Evolutionary conservation across 2,329 filamentous ascomycete genomes (phyloP).

Genomic region (Colletotrichum tropicale): DNA sequence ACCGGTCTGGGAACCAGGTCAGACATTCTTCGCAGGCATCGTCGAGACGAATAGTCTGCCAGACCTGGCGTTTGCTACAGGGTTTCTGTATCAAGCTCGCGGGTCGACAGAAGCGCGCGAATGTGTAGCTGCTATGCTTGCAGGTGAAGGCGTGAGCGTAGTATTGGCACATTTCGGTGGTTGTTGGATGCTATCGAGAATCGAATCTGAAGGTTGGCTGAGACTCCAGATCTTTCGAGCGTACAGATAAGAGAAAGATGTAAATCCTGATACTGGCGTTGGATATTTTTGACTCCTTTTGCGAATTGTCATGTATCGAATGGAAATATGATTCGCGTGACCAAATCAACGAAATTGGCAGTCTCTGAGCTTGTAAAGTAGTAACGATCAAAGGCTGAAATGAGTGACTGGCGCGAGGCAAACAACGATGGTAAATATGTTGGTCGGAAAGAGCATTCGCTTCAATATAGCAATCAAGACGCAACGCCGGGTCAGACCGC

Average conservation of each 20-base stretch:
- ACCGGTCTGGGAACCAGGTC: slow-evolving; percentile 30
- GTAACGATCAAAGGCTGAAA: not conserved
- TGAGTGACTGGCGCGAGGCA: not conserved
- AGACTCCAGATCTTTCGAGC: not conserved
- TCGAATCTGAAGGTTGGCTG: not conserved
- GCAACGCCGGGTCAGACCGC: too few species aligned
- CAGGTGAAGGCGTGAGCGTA: slow-evolving; percentile 41
- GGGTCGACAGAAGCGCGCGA: slow-evolving; percentile 38
- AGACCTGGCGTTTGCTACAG: slow-evolving; percentile 35
- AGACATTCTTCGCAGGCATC: slow-evolving; percentile 39
- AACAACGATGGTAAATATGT: not conserved
- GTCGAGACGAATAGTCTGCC: slow-evolving; percentile 39
- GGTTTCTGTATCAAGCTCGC: slow-evolving; percentile 40
- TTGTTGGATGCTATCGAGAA: not conserved
- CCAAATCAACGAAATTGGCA: not conserved
- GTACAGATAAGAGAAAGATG: not conserved
- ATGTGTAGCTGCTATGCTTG: slow-evolving; percentile 36
- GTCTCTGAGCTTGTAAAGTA: not conserved
- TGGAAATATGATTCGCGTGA: not conserved
- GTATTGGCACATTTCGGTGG: slow-evolving; percentile 38
- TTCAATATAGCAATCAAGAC: not conserved
- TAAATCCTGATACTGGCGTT: not conserved
- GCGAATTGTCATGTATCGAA: not conserved
- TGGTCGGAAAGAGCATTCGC: not conserved
- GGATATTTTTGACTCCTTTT: not conserved